Conservation (phyloP, 2,329 filamentous ascomycete genomes). For the Paecilomyces dactylethromorphus region DNA sequence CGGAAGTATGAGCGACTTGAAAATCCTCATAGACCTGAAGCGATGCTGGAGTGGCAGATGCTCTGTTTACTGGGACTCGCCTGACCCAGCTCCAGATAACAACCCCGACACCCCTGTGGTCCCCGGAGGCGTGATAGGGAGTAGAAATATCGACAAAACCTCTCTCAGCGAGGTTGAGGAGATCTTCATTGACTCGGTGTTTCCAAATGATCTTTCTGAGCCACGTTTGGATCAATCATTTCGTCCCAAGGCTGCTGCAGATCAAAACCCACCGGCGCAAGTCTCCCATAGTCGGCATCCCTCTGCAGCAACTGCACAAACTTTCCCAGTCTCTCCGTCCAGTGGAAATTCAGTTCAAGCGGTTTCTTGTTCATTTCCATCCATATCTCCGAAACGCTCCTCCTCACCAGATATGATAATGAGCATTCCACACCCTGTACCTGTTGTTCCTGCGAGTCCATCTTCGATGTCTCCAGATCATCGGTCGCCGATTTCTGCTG, state of each 20-base stretch:
- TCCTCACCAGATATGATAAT: conserved; percentile 24
- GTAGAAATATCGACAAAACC: conserved; percentile 43
- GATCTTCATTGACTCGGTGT: conserved; percentile 6
- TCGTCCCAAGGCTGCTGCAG: not conserved
- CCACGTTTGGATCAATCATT: not conserved
- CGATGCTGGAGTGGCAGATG: conserved; percentile 95
- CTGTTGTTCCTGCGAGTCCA: conserved; percentile 26
- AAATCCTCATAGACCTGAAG: conserved; percentile 89
- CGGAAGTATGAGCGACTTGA: conserved; percentile 60
- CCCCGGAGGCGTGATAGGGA: conserved; percentile 67
- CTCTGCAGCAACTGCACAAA: conserved; percentile 28
- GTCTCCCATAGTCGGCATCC: conserved; percentile 25
- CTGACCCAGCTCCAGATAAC: conserved; percentile 57
- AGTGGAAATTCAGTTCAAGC: conserved; percentile 50
- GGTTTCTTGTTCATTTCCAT: conserved; percentile 54
- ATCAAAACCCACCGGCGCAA: not conserved
- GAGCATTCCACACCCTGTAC: conserved; percentile 37
- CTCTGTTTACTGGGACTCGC: conserved; percentile 77
- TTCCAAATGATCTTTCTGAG: not conserved
- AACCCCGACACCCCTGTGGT: conserved; percentile 61
- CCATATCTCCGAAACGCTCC: conserved; percentile 36
- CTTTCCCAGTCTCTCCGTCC: conserved; percentile 29
- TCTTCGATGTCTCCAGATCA: conserved; percentile 20
- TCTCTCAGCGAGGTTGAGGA: conserved; percentile 30
- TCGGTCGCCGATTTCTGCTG: conserved; percentile 22